Evolutionary conservation across 2,329 filamentous ascomycete species (phyloP).

Genomic region (Penicillium brasilianum): DNA sequence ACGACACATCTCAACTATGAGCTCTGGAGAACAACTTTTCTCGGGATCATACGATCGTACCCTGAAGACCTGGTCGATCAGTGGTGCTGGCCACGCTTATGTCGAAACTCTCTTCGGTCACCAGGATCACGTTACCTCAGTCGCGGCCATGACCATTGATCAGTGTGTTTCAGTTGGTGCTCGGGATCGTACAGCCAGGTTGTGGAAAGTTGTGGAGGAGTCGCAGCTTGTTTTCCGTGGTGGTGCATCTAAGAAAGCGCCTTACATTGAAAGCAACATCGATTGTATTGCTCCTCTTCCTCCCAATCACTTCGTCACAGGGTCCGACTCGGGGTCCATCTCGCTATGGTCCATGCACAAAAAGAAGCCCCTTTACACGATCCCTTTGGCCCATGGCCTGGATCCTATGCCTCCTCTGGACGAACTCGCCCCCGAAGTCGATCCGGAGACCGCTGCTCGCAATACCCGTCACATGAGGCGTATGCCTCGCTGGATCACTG

Average conservation of each 20-base stretch:
- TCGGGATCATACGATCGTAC: slow-evolving; percentile 89
- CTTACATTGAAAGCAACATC: slow-evolving; percentile 78
- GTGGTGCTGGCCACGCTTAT: slow-evolving; percentile 80
- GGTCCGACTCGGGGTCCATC: slow-evolving; percentile 86
- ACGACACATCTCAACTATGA: slow-evolving; percentile 65
- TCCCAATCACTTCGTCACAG: slow-evolving; percentile 90
- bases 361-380: slow-evolving; percentile 88
- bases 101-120: slow-evolving; percentile 96
- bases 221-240: slow-evolving; percentile 94
- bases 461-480: slow-evolving; percentile 56
- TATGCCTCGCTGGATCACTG: slow-evolving; percentile 86
- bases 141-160: slow-evolving; percentile 82
- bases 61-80: slow-evolving; percentile 90
- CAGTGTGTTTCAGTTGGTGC: slow-evolving; percentile 90
- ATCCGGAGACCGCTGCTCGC: slow-evolving; percentile 57
- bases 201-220: slow-evolving; percentile 97
- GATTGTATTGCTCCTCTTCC: slow-evolving; percentile 90
- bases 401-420: slow-evolving; percentile 72
- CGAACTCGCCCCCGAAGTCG: slow-evolving; percentile 75
- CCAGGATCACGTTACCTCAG: slow-evolving; percentile 84
- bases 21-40: slow-evolving; percentile 79
- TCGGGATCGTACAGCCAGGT: slow-evolving; percentile 83
- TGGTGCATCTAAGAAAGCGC: slow-evolving; percentile 59
- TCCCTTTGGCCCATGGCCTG: slow-evolving; percentile 82
- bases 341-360: slow-evolving; percentile 88